phyloP scores from a whole-genome alignment of 1,284 basidiomycete species.

The Ceratobasidium sp. region DNA sequence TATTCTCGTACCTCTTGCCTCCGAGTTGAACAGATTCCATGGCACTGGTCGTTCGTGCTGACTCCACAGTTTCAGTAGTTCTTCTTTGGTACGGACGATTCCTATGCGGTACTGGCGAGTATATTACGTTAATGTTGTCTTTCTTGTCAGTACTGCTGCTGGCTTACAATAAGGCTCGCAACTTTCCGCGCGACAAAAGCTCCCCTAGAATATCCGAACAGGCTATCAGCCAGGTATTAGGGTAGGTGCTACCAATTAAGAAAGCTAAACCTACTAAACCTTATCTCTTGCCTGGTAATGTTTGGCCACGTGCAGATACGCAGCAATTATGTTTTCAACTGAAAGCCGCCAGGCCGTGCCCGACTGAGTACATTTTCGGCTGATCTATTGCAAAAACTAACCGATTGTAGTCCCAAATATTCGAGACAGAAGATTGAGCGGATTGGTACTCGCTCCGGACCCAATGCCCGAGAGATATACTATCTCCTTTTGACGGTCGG shows the following conservation, averaged over 20 bases:
- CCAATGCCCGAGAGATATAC: slow-evolving; percentile 19
- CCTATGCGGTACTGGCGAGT: slow-evolving; percentile 28
- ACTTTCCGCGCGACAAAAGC: slow-evolving; percentile 40
- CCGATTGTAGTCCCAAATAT: slow-evolving; percentile 22
- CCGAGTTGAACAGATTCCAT: background rate
- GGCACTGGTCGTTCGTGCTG: slow-evolving; percentile 23
- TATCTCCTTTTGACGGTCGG: background rate
- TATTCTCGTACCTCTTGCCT: background rate
- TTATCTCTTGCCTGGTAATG: background rate
- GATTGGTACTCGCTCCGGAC: slow-evolving; percentile 1
- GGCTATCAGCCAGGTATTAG: background rate
- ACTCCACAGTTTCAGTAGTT: slow-evolving; percentile 19
- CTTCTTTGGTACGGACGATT: background rate
- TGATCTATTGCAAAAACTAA: background rate
- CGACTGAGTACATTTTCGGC: background rate
- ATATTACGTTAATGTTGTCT: too few relatives aligned
- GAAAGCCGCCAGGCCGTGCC: background rate
- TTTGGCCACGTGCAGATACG: slow-evolving; percentile 7
- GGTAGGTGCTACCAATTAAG: background rate
- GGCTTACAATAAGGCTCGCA: slow-evolving; percentile 37
- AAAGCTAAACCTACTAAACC: slow-evolving; percentile 1
- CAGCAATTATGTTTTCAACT: slow-evolving; percentile 5
- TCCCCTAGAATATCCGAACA: slow-evolving; percentile 36
- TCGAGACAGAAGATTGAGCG: background rate
- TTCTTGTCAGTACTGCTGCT: background rate